These are phyloP conservation scores for Xanthoparmelia taractica DNA, from an alignment of 495 filamentous ascomycete species.

Conservation along the genomic window DNA sequence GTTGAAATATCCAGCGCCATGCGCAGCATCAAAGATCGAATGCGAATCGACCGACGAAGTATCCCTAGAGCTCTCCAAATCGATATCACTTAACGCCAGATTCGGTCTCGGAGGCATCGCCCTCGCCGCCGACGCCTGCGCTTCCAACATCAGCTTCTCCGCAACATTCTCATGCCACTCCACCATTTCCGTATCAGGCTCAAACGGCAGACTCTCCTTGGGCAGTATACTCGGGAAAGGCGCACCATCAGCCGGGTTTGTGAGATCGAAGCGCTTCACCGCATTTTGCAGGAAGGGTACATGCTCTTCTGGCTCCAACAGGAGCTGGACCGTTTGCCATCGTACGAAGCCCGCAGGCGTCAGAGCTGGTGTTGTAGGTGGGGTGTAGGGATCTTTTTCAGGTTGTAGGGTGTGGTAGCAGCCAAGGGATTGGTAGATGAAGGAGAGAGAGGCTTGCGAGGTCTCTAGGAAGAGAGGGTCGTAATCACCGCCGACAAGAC, in stretches of 20 bases:
- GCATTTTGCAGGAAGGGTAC: slow-evolving; percentile 76
- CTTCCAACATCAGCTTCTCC: slow-evolving; percentile 38
- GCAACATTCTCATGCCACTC: slow-evolving; percentile 74
- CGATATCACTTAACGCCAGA: slow-evolving; percentile 16
- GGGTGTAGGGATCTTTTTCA: slow-evolving; percentile 58
- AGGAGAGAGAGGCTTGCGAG: slow-evolving; percentile 66
- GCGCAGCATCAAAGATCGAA: slow-evolving; percentile 16
- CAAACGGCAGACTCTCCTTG: slow-evolving; percentile 61
- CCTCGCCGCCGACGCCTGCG: slow-evolving; percentile 11
- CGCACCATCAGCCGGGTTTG: slow-evolving; percentile 61
- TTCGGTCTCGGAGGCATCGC: slow-evolving; percentile 7
- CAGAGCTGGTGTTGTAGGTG: slow-evolving; percentile 73
- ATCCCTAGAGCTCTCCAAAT: slow-evolving; percentile 14
- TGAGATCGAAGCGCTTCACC: slow-evolving; percentile 64
- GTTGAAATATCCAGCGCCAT: slow-evolving; percentile 14
- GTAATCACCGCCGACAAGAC: slow-evolving; percentile 79
- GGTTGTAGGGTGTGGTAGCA: slow-evolving; percentile 76
- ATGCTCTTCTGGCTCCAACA: slow-evolving; percentile 84
- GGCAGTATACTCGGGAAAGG: slow-evolving; percentile 73
- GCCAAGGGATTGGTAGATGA: slow-evolving; percentile 84
- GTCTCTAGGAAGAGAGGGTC: slow-evolving; percentile 79
- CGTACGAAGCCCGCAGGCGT: slow-evolving; percentile 77
- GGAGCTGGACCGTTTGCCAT: slow-evolving; percentile 89
- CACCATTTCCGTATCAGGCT: slow-evolving; percentile 69
- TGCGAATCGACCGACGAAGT: slow-evolving; percentile 22